These are phyloP conservation scores for Hygrophorus pudorinus DNA, from an alignment of 768 basidiomycete genomes.

Conservation along the genomic window DNA sequence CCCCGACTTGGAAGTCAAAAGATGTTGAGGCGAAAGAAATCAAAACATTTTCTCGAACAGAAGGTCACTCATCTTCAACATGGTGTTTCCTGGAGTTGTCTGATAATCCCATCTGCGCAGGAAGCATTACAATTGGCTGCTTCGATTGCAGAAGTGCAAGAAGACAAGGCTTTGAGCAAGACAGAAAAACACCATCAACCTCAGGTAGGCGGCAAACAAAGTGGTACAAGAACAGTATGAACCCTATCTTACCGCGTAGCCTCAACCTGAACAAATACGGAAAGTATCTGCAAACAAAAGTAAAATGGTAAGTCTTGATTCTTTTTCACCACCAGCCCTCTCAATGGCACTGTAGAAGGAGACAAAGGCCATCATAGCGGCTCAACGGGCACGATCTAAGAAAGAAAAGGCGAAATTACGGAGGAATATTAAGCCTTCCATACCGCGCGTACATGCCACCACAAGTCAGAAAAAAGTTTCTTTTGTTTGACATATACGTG, in stretches of 20 bases:
- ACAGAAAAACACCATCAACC: slow-evolving; percentile 28
- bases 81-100: not conserved
- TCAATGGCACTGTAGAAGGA: slow-evolving; percentile 24
- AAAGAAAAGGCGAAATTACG: slow-evolving; percentile 28
- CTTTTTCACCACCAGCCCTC: not conserved
- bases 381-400: slow-evolving; percentile 27
- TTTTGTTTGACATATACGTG: slow-evolving; percentile 1
- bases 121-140: slow-evolving; percentile 38
- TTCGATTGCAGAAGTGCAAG: slow-evolving; percentile 34
- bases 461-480: slow-evolving; percentile 4
- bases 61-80: not conserved
- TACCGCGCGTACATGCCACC: not conserved
- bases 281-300: slow-evolving; percentile 21
- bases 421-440: slow-evolving; percentile 1
- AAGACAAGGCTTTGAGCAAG: slow-evolving; percentile 32
- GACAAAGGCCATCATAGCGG: slow-evolving; percentile 27
- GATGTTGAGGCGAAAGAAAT: not conserved
- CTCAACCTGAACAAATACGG: slow-evolving; percentile 16
- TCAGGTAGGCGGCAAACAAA: slow-evolving; percentile 26
- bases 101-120: slow-evolving; percentile 17
- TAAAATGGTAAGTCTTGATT: slow-evolving; percentile 28
- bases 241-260: slow-evolving; percentile 9
- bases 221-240: slow-evolving; percentile 1
- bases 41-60: not conserved
- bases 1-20: no score